A percentile compares a stretch with the other conserved stretches of the same genome.
Evolutionary conservation across 2,329 filamentous ascomycete species (phyloP).

Genomic region (Ascochyta fabae): DNA sequence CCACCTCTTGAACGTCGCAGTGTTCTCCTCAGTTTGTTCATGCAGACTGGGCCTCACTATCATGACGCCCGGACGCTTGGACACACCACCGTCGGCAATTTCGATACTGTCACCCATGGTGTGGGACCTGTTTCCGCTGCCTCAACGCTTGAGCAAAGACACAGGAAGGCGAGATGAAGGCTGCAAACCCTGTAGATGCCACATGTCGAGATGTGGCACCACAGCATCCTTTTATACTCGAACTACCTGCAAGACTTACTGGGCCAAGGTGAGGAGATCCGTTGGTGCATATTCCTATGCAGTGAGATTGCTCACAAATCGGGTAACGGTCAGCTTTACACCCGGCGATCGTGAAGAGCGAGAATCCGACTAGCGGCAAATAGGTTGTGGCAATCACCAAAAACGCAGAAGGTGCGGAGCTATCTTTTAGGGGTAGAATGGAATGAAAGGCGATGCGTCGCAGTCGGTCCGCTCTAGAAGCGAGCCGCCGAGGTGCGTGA

Average conservation of each 20-base stretch:
- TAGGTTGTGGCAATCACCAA: background rate
- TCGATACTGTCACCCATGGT: constrained; percentile 2
- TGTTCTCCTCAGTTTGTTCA: background rate
- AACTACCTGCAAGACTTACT: background rate
- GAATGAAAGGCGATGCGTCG: background rate
- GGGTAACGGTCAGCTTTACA: background rate
- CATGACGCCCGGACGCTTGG: constrained; percentile 14
- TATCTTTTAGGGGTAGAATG: background rate
- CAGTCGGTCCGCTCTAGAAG: background rate
- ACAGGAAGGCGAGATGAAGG: background rate
- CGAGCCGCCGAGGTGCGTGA: background rate
- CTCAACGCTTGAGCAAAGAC: background rate
- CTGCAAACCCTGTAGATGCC: background rate
- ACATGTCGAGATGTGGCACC: no score
- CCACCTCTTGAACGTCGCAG: constrained; percentile 24
- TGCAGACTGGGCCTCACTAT: constrained; percentile 23
- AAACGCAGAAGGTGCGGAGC: background rate
- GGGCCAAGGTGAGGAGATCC: constrained; percentile 16
- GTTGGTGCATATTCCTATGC: constrained; percentile 13
- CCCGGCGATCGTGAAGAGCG: constrained; percentile 2
- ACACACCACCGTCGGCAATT: no score
- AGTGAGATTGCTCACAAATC: background rate
- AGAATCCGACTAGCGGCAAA: background rate
- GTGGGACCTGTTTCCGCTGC: background rate
- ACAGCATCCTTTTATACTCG: background rate